Evolutionary conservation across 2,329 filamentous ascomycete species (phyloP), one percentile per base, ranked within the genome.

Genomic region (Ascochyta viciae-villosae): DNA sequence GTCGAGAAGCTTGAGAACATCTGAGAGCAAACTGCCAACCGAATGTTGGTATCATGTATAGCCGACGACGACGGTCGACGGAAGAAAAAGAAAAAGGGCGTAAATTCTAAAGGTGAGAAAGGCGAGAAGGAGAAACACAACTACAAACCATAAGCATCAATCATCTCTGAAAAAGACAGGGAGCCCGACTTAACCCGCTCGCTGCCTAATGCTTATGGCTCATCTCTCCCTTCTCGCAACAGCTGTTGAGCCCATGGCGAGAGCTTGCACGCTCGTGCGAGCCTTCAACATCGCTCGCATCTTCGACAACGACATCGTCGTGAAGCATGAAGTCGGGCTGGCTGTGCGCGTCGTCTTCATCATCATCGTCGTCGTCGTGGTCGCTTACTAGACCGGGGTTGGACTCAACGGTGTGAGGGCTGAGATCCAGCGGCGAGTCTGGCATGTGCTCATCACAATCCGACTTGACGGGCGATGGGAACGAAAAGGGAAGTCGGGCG

Each of bases 351-450:
- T 75, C 73, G 43, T 76, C 70, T 23, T 68, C 74, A 39, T 76
- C 74, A 37, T 80, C 77, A 49, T 80, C 79, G 53, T 82, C 77
- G 27, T 80, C 80, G 52, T 82, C 80, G 64, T 81, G 78, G 58
- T 82, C 80, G 61, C 78, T 81, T 33, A 82, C 78, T 57, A 82
- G 68, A 23, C 80, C 80, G 15, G 80, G 80, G 47, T 80, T 80
- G 63, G 77, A 80, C 65, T 82, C 80, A 50, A 77, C 76, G 2
- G 79, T 78, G 54, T 81, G 74, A 29, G 80, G 80, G 58, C 77
- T 80, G 56, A 81, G 73, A 39, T 76, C 76, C 61, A 75, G 67
- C 38, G 73, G 73, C 16, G 73, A 76, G 27, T 63, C 65, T 50
- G 68, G 73, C 59, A 73, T 58, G 50, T 71, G 68, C 55, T 67